These are phyloP conservation scores for Grifola frondosa DNA, from an alignment of 1,284 basidiomycete genomes.

Conservation along the genomic window DNA sequence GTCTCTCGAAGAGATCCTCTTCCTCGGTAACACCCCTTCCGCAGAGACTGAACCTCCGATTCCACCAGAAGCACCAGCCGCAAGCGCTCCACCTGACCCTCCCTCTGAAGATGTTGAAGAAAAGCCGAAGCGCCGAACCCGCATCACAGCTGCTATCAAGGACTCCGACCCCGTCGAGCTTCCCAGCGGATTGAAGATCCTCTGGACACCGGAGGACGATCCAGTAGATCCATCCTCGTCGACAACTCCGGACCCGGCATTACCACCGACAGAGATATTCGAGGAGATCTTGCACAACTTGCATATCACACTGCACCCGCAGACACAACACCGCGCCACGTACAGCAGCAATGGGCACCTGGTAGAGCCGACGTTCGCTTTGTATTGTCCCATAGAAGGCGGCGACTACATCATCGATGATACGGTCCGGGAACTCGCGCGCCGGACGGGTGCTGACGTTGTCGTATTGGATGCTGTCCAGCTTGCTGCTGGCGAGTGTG, in stretches of 20 bases:
- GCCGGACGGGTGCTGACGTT: conserved; percentile 72
- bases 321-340: conserved; percentile 72
- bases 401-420: conserved; percentile 75
- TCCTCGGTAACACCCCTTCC: conserved; percentile 22
- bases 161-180: conserved; percentile 38
- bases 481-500: conserved; percentile 79
- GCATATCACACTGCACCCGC: conserved; percentile 73
- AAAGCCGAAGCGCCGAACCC: conserved; percentile 42
- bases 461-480: conserved; percentile 80
- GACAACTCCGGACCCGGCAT: conserved; percentile 21
- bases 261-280: conserved; percentile 60
- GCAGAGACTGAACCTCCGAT: conserved; percentile 17
- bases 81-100: conserved; percentile 31
- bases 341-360: conserved; percentile 52
- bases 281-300: conserved; percentile 73
- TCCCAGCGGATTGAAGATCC: conserved; percentile 55
- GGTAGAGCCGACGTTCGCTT: conserved; percentile 72
- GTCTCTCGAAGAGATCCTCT: conserved; percentile 35
- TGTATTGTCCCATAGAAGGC: conserved; percentile 88
- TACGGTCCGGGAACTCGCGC: conserved; percentile 75
- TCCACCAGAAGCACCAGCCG: conserved; percentile 30
- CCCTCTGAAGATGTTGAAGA: conserved; percentile 36
- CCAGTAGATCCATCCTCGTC: conserved; percentile 23
- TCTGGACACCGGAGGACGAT: conserved; percentile 57
- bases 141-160: conserved; percentile 21